phyloP scores from a whole-genome alignment of 805 yeast species.

The Ogataea minuta region DNA sequence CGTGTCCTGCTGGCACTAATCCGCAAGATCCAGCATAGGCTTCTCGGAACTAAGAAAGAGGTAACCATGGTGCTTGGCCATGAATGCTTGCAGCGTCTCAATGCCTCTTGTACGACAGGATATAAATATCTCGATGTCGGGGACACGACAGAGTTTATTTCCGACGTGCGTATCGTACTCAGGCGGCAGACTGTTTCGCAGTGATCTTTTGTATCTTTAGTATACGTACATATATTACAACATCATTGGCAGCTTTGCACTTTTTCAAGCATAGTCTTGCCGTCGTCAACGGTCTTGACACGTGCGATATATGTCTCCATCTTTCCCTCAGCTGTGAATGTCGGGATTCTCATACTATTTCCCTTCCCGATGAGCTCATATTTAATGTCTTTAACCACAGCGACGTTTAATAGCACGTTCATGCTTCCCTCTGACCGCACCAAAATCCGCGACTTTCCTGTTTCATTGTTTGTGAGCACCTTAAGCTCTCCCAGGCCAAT shows the following conservation, averaged over 20 bases:
- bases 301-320: constrained; percentile 68
- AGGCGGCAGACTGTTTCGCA: constrained; percentile 21
- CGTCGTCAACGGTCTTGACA: constrained; percentile 77
- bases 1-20: constrained; percentile 54
- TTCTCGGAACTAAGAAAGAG: constrained; percentile 51
- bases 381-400: constrained; percentile 53
- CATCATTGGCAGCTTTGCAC: constrained; percentile 26
- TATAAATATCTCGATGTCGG: constrained; percentile 47
- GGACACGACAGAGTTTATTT: constrained; percentile 47
- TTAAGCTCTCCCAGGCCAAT: constrained; percentile 84
- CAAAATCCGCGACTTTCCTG: constrained; percentile 65
- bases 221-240: constrained; percentile 9
- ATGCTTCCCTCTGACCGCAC: constrained; percentile 89
- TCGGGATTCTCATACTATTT: constrained; percentile 64
- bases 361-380: constrained; percentile 67
- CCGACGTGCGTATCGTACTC: constrained; percentile 39
- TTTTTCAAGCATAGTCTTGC: constrained; percentile 44
- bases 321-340: constrained; percentile 51
- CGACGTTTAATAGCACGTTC: constrained; percentile 69
- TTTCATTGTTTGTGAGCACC: constrained; percentile 58
- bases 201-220: constrained; percentile 2
- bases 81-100: constrained; percentile 30
- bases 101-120: constrained; percentile 18
- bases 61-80: constrained; percentile 41
- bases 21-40: constrained; percentile 45